phyloP scores from a whole-genome alignment of 129 eudicot species.

The Pittosporum tobira region DNA sequence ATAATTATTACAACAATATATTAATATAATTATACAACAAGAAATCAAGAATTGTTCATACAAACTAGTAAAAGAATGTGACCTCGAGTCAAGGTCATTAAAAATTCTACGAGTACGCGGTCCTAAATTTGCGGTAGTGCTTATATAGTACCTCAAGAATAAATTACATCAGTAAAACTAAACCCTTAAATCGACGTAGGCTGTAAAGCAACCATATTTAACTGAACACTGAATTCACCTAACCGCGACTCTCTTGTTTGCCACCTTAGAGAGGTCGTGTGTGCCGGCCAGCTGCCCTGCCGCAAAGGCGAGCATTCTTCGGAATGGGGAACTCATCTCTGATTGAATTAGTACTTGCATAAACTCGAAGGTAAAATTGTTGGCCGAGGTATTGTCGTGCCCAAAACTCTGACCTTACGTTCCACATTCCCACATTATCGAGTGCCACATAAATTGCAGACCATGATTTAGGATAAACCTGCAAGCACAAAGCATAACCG shows the following conservation, averaged over 20 bases:
- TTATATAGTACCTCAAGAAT: conserved; percentile 9
- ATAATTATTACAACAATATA: conserved; percentile 14
- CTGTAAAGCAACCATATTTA: no score
- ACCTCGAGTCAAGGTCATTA: conserved; percentile 83
- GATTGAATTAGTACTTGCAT: conserved; percentile 57
- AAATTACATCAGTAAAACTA: conserved; percentile 12
- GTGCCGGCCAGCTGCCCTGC: conserved; percentile 61
- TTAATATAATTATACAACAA: conserved; percentile 4
- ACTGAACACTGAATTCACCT: conserved; percentile 14
- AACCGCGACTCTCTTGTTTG: neutral
- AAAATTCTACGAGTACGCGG: conserved; percentile 16
- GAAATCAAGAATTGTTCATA: neutral
- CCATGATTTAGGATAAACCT: conserved; percentile 94
- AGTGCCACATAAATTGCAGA: conserved; percentile 68
- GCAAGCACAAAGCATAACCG: conserved; percentile 1
- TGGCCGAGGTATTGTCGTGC: conserved; percentile 91
- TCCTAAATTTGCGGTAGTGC: conserved; percentile 22
- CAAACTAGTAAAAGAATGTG: conserved; percentile 35
- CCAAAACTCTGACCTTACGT: conserved; percentile 83
- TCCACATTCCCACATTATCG: conserved; percentile 97
- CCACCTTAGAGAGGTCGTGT: conserved; percentile 60
- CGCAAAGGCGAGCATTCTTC: conserved; percentile 77
- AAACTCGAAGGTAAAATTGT: conserved; percentile 80
- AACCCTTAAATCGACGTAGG: no score
- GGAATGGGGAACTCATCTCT: conserved; percentile 93